Base-by-base conservation (phyloP, 2,329 filamentous ascomycete genomes). In the Seiridium cupressi region DNA sequence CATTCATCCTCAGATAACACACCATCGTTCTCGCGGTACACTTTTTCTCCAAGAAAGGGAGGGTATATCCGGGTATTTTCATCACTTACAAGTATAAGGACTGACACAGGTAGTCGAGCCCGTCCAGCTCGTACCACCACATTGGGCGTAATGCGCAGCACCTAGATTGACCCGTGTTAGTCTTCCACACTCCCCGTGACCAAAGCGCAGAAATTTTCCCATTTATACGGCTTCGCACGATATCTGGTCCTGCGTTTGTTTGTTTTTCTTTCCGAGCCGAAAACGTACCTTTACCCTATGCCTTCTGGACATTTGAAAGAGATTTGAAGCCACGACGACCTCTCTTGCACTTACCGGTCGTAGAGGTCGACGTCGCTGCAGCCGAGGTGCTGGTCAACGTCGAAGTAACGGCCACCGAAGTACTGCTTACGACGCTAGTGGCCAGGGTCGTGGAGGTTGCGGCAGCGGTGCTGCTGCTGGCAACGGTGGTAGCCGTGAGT, bases 31-130 rank as follows among this genome's bases (percentile, higher is more conserved):
- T 26, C 18, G 18, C 18, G 18, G 18, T 26, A 1, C 18, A 26
- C 18, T 26, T 26, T 26, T 26, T 26, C 18, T 26, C 18, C 18
- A 26, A 26, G 18, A 26, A 26, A 26, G 2, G 2, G 18, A 26
- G 2, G 18, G 18, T 26, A 26, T 26, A 26, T 26, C 18, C 18
- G 18, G 18, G 18, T 26, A 8, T 26, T 49, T 11, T 49, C 47
- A 31, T n/a, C 1, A 53, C 49, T 53, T 53, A 53, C 56, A 58
- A 18, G 56, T 58, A 32, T 49, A 58, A 9, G 32, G 32, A 36
- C 56, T 58, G 26, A 51, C 44, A 34, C 56, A 58, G n/a, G 44
- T 58, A 10, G 56, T 58, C 7, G 44, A n/a, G 32, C 56, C 56
- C 1, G 56, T 44, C 56, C 56, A 58, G 35, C 56, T 34, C 36